Base-by-base conservation (phyloP, 148 eudicot genomes). In the Heliamphora exappendiculata region DNA sequence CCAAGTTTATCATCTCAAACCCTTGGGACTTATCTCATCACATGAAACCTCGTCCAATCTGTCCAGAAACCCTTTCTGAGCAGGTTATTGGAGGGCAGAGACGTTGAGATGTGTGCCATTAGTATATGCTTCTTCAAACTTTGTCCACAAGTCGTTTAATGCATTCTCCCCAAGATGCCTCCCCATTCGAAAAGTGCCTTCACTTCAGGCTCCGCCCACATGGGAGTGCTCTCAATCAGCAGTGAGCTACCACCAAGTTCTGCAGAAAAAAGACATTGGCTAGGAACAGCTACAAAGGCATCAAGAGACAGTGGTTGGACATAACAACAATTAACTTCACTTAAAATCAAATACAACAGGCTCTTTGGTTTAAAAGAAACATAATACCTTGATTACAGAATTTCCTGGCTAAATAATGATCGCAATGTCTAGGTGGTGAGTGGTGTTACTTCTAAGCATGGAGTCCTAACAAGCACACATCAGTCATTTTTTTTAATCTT, bases 361-460 rank as follows among this genome's bases (percentile, higher is more conserved):
- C 57, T 45, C 24, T 42, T 11, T 9, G 42, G 24, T 57, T 14
- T 44, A 4, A 71, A 78, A 33, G 29, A 45, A 41, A 66, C 24
- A 16, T 7, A 64, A 19, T 81, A 82, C 88, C 86, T 69, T n/a
- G n/a, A n/a, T n/a, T 20, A 70, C 36, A 26, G 53, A 58, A 45
- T 67, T 74, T 83, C 69, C n/a, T n/a, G n/a, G 55, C 81, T 58
- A 44, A 70, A 66, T 37, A 14, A 67, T 29, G 67, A 19, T 53
- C 37, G 33, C 99, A 95, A 20, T 91, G 86, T 83, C 88, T 93
- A 47, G 97, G 97, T 59, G 99, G 99, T n/a, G 99, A 93, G 87
- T 19, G 94, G 92, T 7, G 97, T 86, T 81, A 79, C 80, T 83
- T 91, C 89, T 62, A 84, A 77, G 80, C 88, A 79, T 8, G 98